Evolutionary conservation across 495 filamentous ascomycete genomes (phyloP).

Genomic region (Cairneyella variabilis): DNA sequence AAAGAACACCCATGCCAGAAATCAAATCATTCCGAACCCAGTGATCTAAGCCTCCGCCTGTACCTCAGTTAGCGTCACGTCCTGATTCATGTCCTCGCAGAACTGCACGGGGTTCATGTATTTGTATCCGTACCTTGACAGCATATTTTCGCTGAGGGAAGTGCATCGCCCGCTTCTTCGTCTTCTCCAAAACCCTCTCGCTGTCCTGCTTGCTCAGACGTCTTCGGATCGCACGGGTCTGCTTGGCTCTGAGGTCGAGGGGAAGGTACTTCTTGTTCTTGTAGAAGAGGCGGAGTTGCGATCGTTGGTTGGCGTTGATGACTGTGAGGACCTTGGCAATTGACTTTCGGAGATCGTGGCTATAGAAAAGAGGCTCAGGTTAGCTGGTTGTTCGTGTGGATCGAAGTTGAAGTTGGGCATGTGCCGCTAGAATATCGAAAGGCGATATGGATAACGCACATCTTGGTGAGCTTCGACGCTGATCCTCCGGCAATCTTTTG

Average conservation of each 20-base stretch:
- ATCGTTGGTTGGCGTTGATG: slow-evolving; percentile 98
- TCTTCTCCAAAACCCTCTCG: slow-evolving; percentile 74
- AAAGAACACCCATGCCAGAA: slow-evolving; percentile 29
- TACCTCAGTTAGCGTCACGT: neutral
- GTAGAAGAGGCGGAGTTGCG: slow-evolving; percentile 98
- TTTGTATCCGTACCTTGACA: slow-evolving; percentile 63
- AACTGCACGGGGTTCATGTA: neutral
- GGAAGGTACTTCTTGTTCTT: slow-evolving; percentile 98
- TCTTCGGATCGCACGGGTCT: slow-evolving; percentile 93
- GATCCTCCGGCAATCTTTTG: slow-evolving; percentile 96
- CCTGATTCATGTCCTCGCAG: neutral
- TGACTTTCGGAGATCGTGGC: slow-evolving; percentile 98
- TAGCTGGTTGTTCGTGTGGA: neutral
- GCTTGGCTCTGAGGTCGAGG: slow-evolving; percentile 94
- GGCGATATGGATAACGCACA: slow-evolving; percentile 59
- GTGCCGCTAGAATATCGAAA: neutral
- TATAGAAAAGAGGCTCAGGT: slow-evolving; percentile 37
- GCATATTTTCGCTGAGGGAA: slow-evolving; percentile 98
- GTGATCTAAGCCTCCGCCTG: slow-evolving; percentile 25
- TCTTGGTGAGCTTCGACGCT: slow-evolving; percentile 91
- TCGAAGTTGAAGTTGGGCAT: too few species aligned
- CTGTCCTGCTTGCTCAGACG: slow-evolving; percentile 87
- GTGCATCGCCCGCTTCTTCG: slow-evolving; percentile 89
- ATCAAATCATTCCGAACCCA: slow-evolving; percentile 20
- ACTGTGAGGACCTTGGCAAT: slow-evolving; percentile 97